Conservation (phyloP, 2,329 filamentous ascomycete genomes). For the Colletotrichum eremochloae region DNA sequence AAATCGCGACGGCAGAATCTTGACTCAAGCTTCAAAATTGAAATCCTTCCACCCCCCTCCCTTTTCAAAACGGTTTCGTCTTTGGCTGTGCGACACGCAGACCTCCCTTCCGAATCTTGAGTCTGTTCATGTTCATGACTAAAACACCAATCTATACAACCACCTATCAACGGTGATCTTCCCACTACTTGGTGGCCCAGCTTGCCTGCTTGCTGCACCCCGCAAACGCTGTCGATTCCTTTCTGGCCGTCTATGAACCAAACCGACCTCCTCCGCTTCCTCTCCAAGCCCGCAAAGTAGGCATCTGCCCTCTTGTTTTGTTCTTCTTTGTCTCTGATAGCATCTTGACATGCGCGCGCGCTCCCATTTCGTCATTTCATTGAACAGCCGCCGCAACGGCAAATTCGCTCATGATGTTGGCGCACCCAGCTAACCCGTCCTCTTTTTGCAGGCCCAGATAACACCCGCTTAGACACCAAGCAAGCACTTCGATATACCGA, state of each 20-base stretch:
- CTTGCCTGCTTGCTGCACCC: slow-evolving; percentile 21
- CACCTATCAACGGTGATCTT: slow-evolving; percentile 20
- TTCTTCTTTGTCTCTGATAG: neutral
- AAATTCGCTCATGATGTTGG: neutral
- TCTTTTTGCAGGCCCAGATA: slow-evolving; percentile 43
- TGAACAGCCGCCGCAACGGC: neutral
- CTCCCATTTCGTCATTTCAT: neutral
- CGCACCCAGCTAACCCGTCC: neutral
- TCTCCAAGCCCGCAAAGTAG: slow-evolving; percentile 95
- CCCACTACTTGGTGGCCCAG: slow-evolving; percentile 19
- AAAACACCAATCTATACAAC: slow-evolving; percentile 6
- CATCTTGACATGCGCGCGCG: neutral
- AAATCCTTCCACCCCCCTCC: neutral
- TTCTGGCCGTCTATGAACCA: slow-evolving; percentile 81
- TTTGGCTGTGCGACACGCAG: slow-evolving; percentile 7
- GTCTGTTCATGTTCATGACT: slow-evolving; percentile 12
- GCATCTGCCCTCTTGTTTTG: slow-evolving; percentile 51
- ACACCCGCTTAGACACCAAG: slow-evolving; percentile 30
- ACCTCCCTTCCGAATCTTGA: neutral
- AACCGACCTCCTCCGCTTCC: slow-evolving; percentile 90
- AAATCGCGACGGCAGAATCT: slow-evolving; percentile 28
- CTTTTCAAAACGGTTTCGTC: neutral
- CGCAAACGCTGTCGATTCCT: slow-evolving; percentile 23
- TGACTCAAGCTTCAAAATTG: slow-evolving; percentile 34
- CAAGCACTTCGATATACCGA: slow-evolving; percentile 6